Conservation (phyloP, 257 asterid genomes). For the Rhazya stricta region DNA sequence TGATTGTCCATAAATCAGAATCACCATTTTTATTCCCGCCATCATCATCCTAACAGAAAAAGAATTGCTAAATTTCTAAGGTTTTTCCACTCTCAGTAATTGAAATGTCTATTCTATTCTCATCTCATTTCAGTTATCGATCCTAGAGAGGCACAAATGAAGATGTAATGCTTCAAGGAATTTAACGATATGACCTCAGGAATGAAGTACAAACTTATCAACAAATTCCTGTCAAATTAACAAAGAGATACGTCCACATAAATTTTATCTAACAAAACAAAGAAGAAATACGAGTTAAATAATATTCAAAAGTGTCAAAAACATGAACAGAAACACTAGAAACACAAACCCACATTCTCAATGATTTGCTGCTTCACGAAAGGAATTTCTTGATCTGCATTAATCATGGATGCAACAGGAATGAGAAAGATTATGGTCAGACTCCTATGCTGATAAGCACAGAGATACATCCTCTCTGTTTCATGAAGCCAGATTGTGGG, state of each 20-base stretch:
- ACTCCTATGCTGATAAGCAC: slow-evolving; percentile 78
- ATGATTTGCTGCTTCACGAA: slow-evolving; percentile 71
- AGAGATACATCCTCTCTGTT: slow-evolving; percentile 72
- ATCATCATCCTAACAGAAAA: neutral
- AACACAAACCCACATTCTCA: slow-evolving; percentile 54
- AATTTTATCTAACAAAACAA: neutral
- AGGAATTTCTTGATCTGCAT: slow-evolving; percentile 78
- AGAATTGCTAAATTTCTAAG: neutral
- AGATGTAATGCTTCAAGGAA: neutral
- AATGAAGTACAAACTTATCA: neutral
- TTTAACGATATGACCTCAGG: neutral
- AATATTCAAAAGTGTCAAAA: neutral
- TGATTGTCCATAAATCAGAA: neutral
- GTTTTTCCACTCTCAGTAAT: neutral
- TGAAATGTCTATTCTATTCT: neutral
- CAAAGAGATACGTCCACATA: neutral
- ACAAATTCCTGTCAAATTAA: neutral
- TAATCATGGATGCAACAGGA: slow-evolving; percentile 62
- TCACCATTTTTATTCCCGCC: neutral
- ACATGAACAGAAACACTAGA: neutral
- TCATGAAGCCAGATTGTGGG: slow-evolving; percentile 75
- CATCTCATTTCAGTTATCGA: neutral
- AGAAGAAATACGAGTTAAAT: neutral
- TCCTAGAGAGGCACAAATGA: neutral
- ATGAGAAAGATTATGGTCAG: slow-evolving; percentile 69